These are phyloP conservation scores for Akebia trifoliata DNA, from an alignment of 164 flowering plant genomes.

Conservation along the genomic window DNA sequence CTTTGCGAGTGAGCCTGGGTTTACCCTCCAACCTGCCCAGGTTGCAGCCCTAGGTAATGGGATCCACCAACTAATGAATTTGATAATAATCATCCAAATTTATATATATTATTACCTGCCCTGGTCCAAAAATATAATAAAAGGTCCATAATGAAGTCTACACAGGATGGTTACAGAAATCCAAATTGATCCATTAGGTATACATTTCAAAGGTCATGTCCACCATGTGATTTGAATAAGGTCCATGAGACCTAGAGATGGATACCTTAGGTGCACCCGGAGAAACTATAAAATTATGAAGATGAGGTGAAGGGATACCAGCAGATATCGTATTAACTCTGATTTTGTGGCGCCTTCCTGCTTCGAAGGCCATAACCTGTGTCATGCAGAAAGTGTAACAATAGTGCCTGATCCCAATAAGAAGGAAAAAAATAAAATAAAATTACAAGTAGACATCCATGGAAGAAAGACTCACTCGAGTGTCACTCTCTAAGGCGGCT, in stretches of 20 bases:
- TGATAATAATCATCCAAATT: too few relatives aligned
- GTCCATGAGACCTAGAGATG: not conserved
- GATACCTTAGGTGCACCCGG: not conserved
- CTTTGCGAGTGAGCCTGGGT: too few relatives aligned
- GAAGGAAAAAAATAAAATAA: not conserved
- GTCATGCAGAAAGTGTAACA: slow-evolving; percentile 8
- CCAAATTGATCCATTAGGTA: too few relatives aligned
- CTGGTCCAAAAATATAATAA: too few relatives aligned
- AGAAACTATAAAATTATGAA: not conserved
- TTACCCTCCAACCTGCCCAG: too few relatives aligned
- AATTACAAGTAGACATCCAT: not conserved
- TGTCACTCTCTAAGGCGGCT: slow-evolving; percentile 97
- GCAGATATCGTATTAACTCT: slow-evolving; percentile 96
- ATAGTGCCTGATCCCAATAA: not conserved
- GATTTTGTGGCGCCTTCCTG: slow-evolving; percentile 74
- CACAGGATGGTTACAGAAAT: too few relatives aligned
- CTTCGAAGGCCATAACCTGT: slow-evolving; percentile 98
- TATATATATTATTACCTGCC: too few relatives aligned
- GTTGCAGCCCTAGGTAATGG: too few relatives aligned
- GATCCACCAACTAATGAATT: too few relatives aligned
- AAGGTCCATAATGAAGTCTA: too few relatives aligned
- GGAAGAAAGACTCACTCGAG: slow-evolving; percentile 44
- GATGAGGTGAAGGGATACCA: slow-evolving; percentile 34
- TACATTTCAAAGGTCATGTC: not conserved
- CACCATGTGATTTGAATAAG: not conserved